Conservation (phyloP, 2,329 filamentous ascomycete species). For the Aspergillus awamori region DNA sequence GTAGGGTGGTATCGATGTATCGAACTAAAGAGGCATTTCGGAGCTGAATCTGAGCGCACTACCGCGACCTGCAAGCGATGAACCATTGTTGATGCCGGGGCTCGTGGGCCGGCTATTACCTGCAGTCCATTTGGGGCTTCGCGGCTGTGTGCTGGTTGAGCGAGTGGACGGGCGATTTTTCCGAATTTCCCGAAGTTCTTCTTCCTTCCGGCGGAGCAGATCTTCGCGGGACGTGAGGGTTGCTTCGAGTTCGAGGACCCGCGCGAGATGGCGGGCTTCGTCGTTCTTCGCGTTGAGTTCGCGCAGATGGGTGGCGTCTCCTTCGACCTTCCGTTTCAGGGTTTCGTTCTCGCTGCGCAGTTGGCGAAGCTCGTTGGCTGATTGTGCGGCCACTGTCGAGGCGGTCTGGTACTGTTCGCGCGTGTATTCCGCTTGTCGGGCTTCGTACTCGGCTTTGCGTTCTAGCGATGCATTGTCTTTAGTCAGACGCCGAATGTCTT, state of each 20-base stretch:
- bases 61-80: slow-evolving; percentile 34
- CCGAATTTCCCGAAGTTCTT: slow-evolving; percentile 48
- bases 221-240: slow-evolving; percentile 41
- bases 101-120: slow-evolving; percentile 44
- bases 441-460: slow-evolving; percentile 45
- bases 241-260: slow-evolving; percentile 44
- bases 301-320: slow-evolving; percentile 41
- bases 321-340: slow-evolving; percentile 41
- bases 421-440: slow-evolving; percentile 49
- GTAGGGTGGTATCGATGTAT: background rate
- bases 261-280: slow-evolving; percentile 37
- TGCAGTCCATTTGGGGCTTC: slow-evolving; percentile 44
- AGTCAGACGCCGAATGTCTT: slow-evolving; percentile 42
- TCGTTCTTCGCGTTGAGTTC: slow-evolving; percentile 42
- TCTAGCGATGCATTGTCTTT: slow-evolving; percentile 41
- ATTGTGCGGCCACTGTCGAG: slow-evolving; percentile 47
- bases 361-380: slow-evolving; percentile 41
- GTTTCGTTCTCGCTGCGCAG: slow-evolving; percentile 42
- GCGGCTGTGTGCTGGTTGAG: slow-evolving; percentile 47
- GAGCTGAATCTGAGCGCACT: slow-evolving; percentile 46
- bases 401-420: slow-evolving; percentile 52
- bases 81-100: slow-evolving; percentile 39
- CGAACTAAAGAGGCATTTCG: slow-evolving; percentile 35
- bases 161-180: slow-evolving; percentile 48
- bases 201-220: slow-evolving; percentile 46